phyloP scores from a whole-genome alignment of 176 grass and related monocot species.

The Phoenix roebelenii region DNA sequence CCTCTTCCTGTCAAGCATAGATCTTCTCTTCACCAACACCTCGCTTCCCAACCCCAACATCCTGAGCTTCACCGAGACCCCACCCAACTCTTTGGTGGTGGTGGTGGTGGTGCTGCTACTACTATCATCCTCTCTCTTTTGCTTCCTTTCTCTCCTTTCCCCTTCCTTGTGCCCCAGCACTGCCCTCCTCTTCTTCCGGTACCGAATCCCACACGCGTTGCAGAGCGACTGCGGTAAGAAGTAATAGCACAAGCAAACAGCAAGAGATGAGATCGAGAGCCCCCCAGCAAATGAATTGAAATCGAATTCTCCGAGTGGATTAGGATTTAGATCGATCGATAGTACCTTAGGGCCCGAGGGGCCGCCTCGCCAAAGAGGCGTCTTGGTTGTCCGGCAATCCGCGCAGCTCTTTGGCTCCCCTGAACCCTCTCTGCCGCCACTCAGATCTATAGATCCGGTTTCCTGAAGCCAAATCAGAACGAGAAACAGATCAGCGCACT shows the following conservation, averaged over 20 bases:
- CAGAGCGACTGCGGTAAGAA: slow-evolving; percentile 47
- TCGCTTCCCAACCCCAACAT: slow-evolving; percentile 20
- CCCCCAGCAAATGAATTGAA: neutral
- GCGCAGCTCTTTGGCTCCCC: slow-evolving; percentile 45
- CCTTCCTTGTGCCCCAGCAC: slow-evolving; percentile 34
- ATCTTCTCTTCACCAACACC: slow-evolving; percentile 10
- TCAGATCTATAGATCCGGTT: slow-evolving; percentile 10
- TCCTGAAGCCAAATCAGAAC: slow-evolving; percentile 11
- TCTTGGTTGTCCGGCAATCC: slow-evolving; percentile 65
- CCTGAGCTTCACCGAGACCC: slow-evolving; percentile 13
- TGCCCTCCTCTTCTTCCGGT: slow-evolving; percentile 81
- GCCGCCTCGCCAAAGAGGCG: slow-evolving; percentile 77
- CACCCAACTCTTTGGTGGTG: neutral
- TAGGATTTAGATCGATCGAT: too few species aligned
- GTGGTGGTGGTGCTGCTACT: too few species aligned
- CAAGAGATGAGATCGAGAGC: neutral
- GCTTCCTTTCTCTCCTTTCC: too few species aligned
- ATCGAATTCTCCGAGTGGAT: neutral
- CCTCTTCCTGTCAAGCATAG: slow-evolving; percentile 29
- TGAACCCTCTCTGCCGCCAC: neutral
- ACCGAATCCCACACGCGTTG: slow-evolving; percentile 92
- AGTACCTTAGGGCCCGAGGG: slow-evolving; percentile 57
- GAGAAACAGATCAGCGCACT: neutral
- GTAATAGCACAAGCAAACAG: neutral
- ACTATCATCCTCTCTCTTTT: too few species aligned